Conservation (phyloP, 1,284 basidiomycete genomes). For the Sporisorium scitamineum region DNA sequence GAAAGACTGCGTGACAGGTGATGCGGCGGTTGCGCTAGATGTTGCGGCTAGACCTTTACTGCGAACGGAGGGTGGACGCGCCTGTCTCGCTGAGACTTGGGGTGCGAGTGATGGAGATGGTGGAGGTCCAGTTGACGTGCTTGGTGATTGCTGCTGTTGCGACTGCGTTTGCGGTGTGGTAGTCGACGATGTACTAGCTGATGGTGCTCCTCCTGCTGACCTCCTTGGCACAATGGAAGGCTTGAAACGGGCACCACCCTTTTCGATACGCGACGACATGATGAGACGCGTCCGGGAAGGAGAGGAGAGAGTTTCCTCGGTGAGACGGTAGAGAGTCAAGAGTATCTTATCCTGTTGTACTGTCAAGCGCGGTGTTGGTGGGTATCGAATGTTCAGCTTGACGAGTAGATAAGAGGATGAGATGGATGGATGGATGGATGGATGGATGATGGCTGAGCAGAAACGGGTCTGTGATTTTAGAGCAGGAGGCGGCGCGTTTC, state of each 20-base stretch:
- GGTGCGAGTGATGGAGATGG: slow-evolving; percentile 30
- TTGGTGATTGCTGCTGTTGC: slow-evolving; percentile 14
- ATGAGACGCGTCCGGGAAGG: not conserved
- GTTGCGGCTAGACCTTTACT: slow-evolving; percentile 15
- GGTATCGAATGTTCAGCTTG: not conserved
- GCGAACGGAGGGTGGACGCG: slow-evolving; percentile 29
- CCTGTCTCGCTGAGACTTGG: slow-evolving; percentile 7
- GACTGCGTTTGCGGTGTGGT: slow-evolving; percentile 9
- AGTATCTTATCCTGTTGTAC: not conserved
- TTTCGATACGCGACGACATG: slow-evolving; percentile 57
- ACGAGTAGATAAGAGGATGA: not conserved
- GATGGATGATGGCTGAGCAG: slow-evolving; percentile 20
- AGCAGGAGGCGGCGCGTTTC: not conserved
- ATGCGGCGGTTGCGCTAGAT: not conserved
- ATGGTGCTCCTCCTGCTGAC: slow-evolving; percentile 16
- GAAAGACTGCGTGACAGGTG: not conserved
- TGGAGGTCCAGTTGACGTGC: slow-evolving; percentile 9
- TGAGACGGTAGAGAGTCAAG: not conserved
- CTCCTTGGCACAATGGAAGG: slow-evolving; percentile 50
- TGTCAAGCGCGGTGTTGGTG: not conserved
- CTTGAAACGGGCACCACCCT: slow-evolving; percentile 53
- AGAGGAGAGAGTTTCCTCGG: not conserved
- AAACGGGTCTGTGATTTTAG: slow-evolving; percentile 11
- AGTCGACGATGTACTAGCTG: not conserved
- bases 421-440: slow-evolving; percentile 8